A percentile compares a stretch with the other conserved stretches of the same genome.
Conservation (phyloP, 805 yeast species). For the Sporopachydermia lactativora region DNA sequence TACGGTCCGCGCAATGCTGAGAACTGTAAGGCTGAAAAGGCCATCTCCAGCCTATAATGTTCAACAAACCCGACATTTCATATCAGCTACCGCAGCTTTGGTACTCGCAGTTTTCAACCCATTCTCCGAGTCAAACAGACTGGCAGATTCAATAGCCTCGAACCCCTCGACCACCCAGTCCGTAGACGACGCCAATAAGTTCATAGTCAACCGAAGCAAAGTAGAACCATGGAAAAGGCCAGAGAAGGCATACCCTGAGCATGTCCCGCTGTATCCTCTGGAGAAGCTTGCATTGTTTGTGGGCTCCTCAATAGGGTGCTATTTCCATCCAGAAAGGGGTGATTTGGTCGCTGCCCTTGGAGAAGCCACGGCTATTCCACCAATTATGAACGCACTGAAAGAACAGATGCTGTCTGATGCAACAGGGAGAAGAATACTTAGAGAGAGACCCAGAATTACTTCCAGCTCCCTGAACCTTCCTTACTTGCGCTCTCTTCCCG, state of each 20-base stretch:
- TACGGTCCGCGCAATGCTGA: no score
- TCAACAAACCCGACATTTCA: no score
- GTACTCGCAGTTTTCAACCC: background rate
- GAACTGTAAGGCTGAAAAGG: no score
- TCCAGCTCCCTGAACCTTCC: conserved; percentile 53
- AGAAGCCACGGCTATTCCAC: conserved; percentile 73
- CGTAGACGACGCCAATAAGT: background rate
- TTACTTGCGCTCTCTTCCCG: conserved; percentile 43
- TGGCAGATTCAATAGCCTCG: background rate
- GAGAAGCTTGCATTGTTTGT: conserved; percentile 54
- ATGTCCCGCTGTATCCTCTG: conserved; percentile 52
- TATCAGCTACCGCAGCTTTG: background rate
- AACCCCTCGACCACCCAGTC: background rate
- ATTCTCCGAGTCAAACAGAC: background rate
- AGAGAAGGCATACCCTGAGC: conserved; percentile 45
- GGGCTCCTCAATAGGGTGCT: conserved; percentile 54
- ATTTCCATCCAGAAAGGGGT: conserved; percentile 61
- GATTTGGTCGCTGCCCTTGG: conserved; percentile 73
- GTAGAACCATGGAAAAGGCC: background rate
- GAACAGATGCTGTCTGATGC: conserved; percentile 62
- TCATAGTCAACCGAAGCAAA: background rate
- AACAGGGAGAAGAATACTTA: conserved; percentile 62
- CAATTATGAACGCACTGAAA: conserved; percentile 47
- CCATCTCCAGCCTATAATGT: no score
- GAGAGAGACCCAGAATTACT: conserved; percentile 76